Base-by-base conservation (phyloP, 202 grass and related monocot species). In the Elaeis oleifera region DNA sequence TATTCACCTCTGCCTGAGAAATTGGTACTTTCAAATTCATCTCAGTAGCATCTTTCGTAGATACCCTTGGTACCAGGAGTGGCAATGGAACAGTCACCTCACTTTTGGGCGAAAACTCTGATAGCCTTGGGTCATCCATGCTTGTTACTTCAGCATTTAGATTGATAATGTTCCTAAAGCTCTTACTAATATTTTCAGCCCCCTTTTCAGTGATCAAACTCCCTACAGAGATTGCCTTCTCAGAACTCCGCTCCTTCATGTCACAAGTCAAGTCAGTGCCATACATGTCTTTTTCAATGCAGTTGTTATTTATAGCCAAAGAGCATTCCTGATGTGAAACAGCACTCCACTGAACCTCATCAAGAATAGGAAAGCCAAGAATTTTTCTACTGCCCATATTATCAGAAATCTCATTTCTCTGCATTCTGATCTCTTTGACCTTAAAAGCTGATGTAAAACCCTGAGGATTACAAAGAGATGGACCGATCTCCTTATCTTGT, bases 91-190 rank as follows among this genome's bases (percentile, higher is more conserved):
- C 49, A 9, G 16, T 24, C 24, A 49, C 59, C 20, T 72, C 20
- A 22, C 13, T 49, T 68, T 22, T 17, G 25, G 56, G 32, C 1
- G 18, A 68, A 61, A 73, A 11, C 63, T 80, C 70, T 20, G 49
- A 53, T 61, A 27, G 48, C 17, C 51, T 80, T 18, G 18, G 26
- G 50, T 84, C 78, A 80, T 84, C 78, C 31, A 64, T 71, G 29
- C 48, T 56, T 3, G 83, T 69, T 24, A 83, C 53, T 58, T 79
- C 78, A 69, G 76, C 75, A 60, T 95, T 95, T 55, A 95, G 83
- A 68, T 95, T 74, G 36, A 95, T 87, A 61, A 71, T 67, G 74
- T 52, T 75, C 60, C 57, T 77, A 18, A 18, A 14, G 31, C 54
- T 49, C 59, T 29, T 58, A 59, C 59, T 72, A 56, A 16, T 56